These are phyloP conservation scores for Penicillium sp. DNA, from an alignment of 2,329 filamentous ascomycete species.

Conservation along the genomic window DNA sequence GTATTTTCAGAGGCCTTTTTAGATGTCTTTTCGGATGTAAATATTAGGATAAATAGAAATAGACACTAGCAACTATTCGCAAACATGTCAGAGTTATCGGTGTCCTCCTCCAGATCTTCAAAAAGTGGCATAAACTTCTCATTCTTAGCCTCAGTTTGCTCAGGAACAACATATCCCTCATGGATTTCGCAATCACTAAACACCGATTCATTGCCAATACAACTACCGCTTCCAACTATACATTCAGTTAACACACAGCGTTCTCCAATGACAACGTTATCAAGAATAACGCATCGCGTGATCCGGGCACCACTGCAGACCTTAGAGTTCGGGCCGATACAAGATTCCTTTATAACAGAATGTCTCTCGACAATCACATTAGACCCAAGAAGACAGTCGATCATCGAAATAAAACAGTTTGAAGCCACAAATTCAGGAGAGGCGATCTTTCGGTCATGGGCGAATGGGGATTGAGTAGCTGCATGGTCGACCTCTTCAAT, in stretches of 20 bases:
- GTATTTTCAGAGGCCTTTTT: no score
- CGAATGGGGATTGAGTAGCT: neutral
- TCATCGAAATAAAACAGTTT: neutral
- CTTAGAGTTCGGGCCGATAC: neutral
- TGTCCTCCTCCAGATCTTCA: neutral
- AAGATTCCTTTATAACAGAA: conserved; percentile 1
- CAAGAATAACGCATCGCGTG: neutral
- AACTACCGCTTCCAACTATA: neutral
- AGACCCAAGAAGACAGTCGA: neutral
- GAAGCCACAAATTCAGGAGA: neutral
- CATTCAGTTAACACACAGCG: neutral
- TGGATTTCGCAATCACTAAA: conserved; percentile 1
- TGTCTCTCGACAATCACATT: neutral
- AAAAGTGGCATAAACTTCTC: conserved; percentile 3
- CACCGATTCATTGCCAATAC: neutral
- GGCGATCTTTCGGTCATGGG: neutral
- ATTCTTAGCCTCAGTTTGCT: neutral
- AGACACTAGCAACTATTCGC: neutral
- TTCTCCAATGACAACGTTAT: neutral
- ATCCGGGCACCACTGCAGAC: neutral
- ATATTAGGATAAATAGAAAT: neutral
- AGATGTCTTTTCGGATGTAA: no score
- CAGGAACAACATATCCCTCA: neutral
- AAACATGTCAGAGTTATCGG: neutral
- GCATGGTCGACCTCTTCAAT: neutral